These are phyloP conservation scores for Diaporthe caulivora DNA, from an alignment of 2,329 filamentous ascomycete genomes.

Conservation along the genomic window DNA sequence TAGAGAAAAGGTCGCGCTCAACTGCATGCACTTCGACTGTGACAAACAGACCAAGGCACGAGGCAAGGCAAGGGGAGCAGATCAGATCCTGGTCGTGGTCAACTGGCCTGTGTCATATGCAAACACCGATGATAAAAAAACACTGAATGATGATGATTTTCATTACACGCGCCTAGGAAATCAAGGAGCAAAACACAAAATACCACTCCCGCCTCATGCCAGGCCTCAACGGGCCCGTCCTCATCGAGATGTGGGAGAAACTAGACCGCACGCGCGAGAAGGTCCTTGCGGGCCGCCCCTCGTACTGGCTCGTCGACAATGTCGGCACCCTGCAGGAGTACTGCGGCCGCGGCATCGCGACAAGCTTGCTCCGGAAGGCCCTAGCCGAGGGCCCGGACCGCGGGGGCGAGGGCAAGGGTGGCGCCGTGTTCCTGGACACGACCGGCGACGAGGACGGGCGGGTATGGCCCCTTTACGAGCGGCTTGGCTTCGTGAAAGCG, in stretches of 20 bases:
- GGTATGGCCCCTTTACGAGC: constrained; percentile 31
- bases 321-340: constrained; percentile 30
- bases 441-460: constrained; percentile 33
- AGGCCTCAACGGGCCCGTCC: constrained; percentile 27
- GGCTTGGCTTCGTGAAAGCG: constrained; percentile 24
- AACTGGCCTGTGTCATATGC: too few species aligned
- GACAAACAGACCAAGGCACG: neutral
- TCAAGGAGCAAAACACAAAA: neutral
- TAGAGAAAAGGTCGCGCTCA: too few species aligned
- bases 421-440: constrained; percentile 29
- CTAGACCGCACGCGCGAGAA: constrained; percentile 33
- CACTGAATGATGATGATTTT: neutral
- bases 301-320: constrained; percentile 28
- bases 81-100: too few species aligned
- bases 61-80: too few species aligned
- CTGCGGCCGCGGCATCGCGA: constrained; percentile 24
- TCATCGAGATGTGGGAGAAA: constrained; percentile 35
- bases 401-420: constrained; percentile 5
- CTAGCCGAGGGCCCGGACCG: constrained; percentile 24
- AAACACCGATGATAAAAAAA: too few species aligned
- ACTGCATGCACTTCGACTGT: neutral
- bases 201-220: constrained; percentile 29
- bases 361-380: constrained; percentile 9
- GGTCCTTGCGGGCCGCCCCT: constrained; percentile 15
- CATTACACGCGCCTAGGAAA: neutral